Percentiles rank a stretch among this genome's conserved stretches.
Evolutionary conservation across 163 green algal species (phyloP).

Genomic region (Scenedesmus sp.): DNA sequence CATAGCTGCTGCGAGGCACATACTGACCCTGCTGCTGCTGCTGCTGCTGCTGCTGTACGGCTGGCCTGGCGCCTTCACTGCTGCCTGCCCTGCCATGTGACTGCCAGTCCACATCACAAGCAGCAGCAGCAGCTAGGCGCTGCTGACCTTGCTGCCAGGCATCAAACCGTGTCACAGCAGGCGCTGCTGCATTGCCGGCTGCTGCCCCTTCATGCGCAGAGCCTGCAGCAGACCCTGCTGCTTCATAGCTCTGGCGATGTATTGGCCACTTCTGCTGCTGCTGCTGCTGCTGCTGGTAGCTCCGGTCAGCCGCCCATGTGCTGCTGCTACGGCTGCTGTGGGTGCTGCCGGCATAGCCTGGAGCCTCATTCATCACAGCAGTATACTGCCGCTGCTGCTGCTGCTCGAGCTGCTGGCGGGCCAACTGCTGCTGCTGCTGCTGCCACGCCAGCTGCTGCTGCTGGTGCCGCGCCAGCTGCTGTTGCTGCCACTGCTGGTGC

Average conservation of each 20-base stretch:
- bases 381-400: background rate
- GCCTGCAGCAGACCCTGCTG: background rate
- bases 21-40: background rate
- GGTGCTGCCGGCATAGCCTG: background rate
- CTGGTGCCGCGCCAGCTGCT: background rate
- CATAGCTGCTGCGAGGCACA: background rate
- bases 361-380: background rate
- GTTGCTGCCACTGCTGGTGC: slow-evolving; percentile 1
- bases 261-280: background rate
- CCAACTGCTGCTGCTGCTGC: background rate
- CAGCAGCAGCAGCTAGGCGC: background rate
- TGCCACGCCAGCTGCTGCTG: background rate
- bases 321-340: background rate
- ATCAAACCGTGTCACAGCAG: background rate
- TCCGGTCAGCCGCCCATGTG: background rate
- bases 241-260: background rate
- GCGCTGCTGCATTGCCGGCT: background rate
- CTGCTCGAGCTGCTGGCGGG: background rate
- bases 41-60: background rate
- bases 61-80: too few relatives aligned
- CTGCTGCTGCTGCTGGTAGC: background rate
- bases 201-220: background rate
- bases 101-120: background rate
- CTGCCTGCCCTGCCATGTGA: too few relatives aligned
- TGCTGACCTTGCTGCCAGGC: background rate